A percentile compares a stretch with the other conserved stretches of the same genome.
These are phyloP conservation scores for Apiospora malaysiana DNA, from an alignment of 2,329 filamentous ascomycete genomes.

Conservation along the genomic window DNA sequence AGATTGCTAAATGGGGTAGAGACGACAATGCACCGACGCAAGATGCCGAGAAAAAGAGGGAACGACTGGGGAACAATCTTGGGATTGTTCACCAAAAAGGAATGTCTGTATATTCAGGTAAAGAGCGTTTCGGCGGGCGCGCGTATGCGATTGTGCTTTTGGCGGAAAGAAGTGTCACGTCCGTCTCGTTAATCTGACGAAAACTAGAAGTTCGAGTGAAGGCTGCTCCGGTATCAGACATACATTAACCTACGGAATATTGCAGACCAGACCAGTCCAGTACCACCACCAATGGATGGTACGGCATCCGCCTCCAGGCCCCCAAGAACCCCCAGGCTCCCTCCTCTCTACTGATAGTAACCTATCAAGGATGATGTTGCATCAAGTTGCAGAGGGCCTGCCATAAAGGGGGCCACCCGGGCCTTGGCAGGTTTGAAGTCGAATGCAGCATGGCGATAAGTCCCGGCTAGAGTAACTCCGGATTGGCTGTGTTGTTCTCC, in stretches of 20 bases:
- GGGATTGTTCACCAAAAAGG: background rate
- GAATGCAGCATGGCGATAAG: background rate
- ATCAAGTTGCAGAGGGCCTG: conserved; percentile 10
- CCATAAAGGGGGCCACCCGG: background rate
- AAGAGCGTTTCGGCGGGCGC: conserved; percentile 3
- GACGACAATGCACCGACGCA: conserved; percentile 16
- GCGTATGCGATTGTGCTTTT: conserved; percentile 9
- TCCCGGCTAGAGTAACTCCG: background rate
- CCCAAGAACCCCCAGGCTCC: background rate
- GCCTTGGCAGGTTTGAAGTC: conserved; percentile 8
- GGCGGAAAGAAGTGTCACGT: background rate
- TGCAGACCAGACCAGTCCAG: background rate
- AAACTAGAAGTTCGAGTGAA: conserved; percentile 1
- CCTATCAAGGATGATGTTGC: background rate
- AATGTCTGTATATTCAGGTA: conserved; percentile 9
- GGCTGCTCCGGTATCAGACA: background rate
- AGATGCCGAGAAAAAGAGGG: conserved; percentile 6
- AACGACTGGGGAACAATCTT: background rate
- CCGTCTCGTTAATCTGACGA: conserved; percentile 19
- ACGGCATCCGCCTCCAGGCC: background rate
- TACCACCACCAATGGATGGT: background rate
- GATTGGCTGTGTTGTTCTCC: background rate
- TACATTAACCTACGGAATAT: background rate
- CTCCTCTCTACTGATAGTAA: background rate
- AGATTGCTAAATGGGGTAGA: conserved; percentile 4